Percentiles rank a stretch among this genome's conserved stretches.
These are phyloP conservation scores for Kodamaea sagamina DNA, from an alignment of 805 yeast species.

Conservation along the genomic window DNA sequence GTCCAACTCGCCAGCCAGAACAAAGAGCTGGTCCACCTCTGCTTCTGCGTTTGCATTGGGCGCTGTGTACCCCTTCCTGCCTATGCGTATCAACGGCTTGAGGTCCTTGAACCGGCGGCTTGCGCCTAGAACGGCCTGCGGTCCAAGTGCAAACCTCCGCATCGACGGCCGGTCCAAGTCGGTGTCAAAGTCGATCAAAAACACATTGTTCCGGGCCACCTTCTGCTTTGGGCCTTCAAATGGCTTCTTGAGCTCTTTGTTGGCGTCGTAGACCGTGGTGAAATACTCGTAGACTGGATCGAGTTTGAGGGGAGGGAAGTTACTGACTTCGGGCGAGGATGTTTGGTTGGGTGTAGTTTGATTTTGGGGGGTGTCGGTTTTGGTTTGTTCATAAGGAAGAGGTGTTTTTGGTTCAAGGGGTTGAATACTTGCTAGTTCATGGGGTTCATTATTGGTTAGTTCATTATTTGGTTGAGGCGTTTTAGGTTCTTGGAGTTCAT, in stretches of 20 bases:
- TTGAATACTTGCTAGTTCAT: too few relatives aligned
- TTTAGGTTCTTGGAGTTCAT: conserved; percentile 2
- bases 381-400: background rate
- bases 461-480: background rate
- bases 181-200: conserved; percentile 51
- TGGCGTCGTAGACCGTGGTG: conserved; percentile 4
- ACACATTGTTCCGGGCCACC: conserved; percentile 55
- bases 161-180: conserved; percentile 30
- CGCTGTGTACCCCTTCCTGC: conserved; percentile 35
- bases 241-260: conserved; percentile 5
- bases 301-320: conserved; percentile 15
- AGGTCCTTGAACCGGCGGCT: conserved; percentile 55
- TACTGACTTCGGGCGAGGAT: conserved; percentile 21
- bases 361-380: background rate
- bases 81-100: conserved; percentile 51
- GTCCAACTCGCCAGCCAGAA: conserved; percentile 34
- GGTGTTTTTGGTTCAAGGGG: background rate
- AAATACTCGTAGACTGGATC: conserved; percentile 5
- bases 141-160: conserved; percentile 56
- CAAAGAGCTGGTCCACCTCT: conserved; percentile 32
- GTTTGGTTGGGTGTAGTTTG: background rate
- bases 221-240: conserved; percentile 72
- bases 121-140: conserved; percentile 53
- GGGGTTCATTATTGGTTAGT: too few relatives aligned
- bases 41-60: conserved; percentile 31